These are phyloP conservation scores for Gracilaria domingensis DNA, from an alignment of 23 red algal genomes.

Conservation along the genomic window DNA sequence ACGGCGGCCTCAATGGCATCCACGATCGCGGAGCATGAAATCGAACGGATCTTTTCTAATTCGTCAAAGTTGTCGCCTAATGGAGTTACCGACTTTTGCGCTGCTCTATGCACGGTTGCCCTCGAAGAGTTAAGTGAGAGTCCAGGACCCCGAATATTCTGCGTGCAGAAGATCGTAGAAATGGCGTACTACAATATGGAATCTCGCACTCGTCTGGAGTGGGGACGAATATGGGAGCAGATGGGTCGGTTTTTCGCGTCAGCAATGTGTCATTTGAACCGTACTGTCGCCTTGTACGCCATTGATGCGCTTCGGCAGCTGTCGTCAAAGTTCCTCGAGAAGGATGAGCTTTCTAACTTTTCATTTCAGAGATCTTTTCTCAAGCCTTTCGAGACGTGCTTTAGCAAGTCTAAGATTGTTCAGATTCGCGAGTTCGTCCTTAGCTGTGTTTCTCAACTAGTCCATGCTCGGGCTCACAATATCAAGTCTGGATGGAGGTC, in stretches of 20 bases:
- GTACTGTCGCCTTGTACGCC: constrained; percentile 76
- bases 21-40: constrained; percentile 68
- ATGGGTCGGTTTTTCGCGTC: constrained; percentile 81
- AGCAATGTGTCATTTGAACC: constrained; percentile 78
- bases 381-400: constrained; percentile 84
- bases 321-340: constrained; percentile 87
- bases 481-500: constrained; percentile 96
- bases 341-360: constrained; percentile 92
- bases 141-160: constrained; percentile 77
- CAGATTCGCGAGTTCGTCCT: constrained; percentile 76
- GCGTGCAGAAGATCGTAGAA: constrained; percentile 88
- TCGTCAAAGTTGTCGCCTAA: constrained; percentile 62
- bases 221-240: constrained; percentile 89
- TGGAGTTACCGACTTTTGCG: constrained; percentile 82
- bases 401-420: constrained; percentile 46
- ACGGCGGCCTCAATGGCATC: constrained; percentile 67
- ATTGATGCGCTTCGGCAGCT: constrained; percentile 84
- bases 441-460: constrained; percentile 76
- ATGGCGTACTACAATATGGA: constrained; percentile 92
- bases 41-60: constrained; percentile 78
- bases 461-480: constrained; percentile 56
- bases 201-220: constrained; percentile 79
- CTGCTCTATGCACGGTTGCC: constrained; percentile 76
- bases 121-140: constrained; percentile 83
- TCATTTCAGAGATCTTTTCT: constrained; percentile 91